Conservation (phyloP, 805 yeast species). For the Sugiyamaella americana region DNA sequence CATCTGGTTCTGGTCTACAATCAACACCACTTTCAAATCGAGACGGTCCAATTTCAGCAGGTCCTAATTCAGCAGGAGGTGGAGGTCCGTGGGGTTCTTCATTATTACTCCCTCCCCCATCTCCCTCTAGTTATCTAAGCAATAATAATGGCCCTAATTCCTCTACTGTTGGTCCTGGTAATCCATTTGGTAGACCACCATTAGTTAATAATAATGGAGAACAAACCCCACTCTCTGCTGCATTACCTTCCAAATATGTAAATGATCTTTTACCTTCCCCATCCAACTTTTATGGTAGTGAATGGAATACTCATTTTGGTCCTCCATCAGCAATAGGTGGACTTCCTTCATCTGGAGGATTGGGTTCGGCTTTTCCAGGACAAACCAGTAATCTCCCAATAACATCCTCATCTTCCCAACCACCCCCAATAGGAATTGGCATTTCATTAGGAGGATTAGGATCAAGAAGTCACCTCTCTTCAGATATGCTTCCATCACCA, state of each 20-base stretch:
- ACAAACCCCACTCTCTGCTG: constrained; percentile 59
- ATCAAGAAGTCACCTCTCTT: constrained; percentile 10
- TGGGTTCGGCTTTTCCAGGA: constrained; percentile 6
- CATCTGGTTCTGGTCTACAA: constrained; percentile 1
- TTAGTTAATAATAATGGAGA: constrained; percentile 38
- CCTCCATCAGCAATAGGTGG: constrained; percentile 24
- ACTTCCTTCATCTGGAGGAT: constrained; percentile 5
- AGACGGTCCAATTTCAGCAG: constrained; percentile 11
- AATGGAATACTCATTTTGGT: constrained; percentile 45
- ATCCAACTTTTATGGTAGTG: constrained; percentile 60
- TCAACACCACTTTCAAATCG: neutral
- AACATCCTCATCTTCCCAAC: constrained; percentile 5
- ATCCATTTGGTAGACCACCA: constrained; percentile 30
- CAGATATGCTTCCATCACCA: constrained; percentile 27
- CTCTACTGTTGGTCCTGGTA: constrained; percentile 29
- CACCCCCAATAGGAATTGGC: constrained; percentile 14
- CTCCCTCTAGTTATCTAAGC: constrained; percentile 30
- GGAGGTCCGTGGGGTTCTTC: constrained; percentile 28
- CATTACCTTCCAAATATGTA: constrained; percentile 64
- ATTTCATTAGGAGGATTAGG: constrained; percentile 12
- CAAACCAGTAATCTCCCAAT: neutral
- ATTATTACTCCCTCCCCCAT: constrained; percentile 31
- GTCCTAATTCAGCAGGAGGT: constrained; percentile 11
- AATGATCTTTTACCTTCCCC: constrained; percentile 78
- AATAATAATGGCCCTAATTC: constrained; percentile 15